Evolutionary conservation across 2,329 filamentous ascomycete species (phyloP).

Genomic region (Paraphaeosphaeria sporulosa): DNA sequence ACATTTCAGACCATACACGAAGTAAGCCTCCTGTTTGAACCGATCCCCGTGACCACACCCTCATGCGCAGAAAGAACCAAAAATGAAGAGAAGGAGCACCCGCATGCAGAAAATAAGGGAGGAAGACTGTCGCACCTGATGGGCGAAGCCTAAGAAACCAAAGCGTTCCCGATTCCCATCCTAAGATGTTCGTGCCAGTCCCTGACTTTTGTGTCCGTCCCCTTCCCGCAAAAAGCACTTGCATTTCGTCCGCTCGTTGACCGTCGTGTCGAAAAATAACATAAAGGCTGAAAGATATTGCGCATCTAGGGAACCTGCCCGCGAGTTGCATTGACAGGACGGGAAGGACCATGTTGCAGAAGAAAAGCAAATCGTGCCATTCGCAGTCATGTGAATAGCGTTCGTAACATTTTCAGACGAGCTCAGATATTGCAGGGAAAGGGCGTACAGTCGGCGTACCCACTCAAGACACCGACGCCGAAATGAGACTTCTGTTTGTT

Average conservation of each 20-base stretch:
- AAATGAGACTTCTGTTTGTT: slow-evolving; percentile 44
- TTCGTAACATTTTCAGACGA: slow-evolving; percentile 48
- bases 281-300: slow-evolving; percentile 37
- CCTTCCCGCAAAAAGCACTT: slow-evolving; percentile 31
- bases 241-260: slow-evolving; percentile 37
- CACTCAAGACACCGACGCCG: slow-evolving; percentile 45
- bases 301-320: slow-evolving; percentile 42
- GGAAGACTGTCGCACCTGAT: slow-evolving; percentile 35
- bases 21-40: slow-evolving; percentile 5
- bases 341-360: slow-evolving; percentile 35
- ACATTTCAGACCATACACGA: slow-evolving; percentile 3
- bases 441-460: slow-evolving; percentile 44
- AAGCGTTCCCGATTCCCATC: slow-evolving; percentile 29
- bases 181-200: slow-evolving; percentile 39
- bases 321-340: slow-evolving; percentile 35
- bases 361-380: slow-evolving; percentile 45
- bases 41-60: slow-evolving; percentile 3
- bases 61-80: slow-evolving; percentile 19
- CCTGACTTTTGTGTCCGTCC: slow-evolving; percentile 40
- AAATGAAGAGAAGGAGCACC: slow-evolving; percentile 26
- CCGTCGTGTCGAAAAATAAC: slow-evolving; percentile 32
- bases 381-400: slow-evolving; percentile 45
- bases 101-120: slow-evolving; percentile 40
- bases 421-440: slow-evolving; percentile 47
- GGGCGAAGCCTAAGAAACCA: slow-evolving; percentile 31